Percentiles rank a stretch among this genome's conserved stretches.
Evolutionary conservation across 2,329 filamentous ascomycete genomes (phyloP).

Genomic region (Zasmidium cellare): DNA sequence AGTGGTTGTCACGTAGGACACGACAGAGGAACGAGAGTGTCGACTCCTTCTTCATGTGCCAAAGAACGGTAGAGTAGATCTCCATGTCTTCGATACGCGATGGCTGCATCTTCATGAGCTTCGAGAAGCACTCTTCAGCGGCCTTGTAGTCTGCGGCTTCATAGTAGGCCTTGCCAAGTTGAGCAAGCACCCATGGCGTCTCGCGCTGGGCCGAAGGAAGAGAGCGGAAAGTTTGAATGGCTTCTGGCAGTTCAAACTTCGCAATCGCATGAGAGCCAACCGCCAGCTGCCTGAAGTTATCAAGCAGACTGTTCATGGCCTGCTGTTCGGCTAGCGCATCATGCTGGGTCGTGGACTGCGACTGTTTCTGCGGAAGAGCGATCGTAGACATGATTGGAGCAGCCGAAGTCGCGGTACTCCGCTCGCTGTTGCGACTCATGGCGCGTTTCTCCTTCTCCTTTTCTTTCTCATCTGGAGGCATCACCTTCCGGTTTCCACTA

Average conservation of each 20-base stretch:
- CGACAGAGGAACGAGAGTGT: conserved; percentile 91
- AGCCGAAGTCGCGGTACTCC: conserved; percentile 43
- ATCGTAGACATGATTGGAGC: conserved; percentile 22
- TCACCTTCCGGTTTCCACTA: conserved; percentile 78
- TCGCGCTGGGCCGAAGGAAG: conserved; percentile 76
- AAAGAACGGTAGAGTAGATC: conserved; percentile 97
- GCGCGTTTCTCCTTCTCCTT: conserved; percentile 64
- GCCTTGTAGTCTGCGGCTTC: conserved; percentile 85
- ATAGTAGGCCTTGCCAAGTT: conserved; percentile 87
- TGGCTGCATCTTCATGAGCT: conserved; percentile 76
- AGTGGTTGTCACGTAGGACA: conserved; percentile 81
- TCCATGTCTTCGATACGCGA: conserved; percentile 93
- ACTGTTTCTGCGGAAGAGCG: conserved; percentile 25
- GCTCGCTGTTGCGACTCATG: conserved; percentile 51
- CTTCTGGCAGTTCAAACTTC: conserved; percentile 75
- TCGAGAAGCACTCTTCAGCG: conserved; percentile 81
- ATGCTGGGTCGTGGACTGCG: conserved; percentile 12
- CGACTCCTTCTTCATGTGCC: conserved; percentile 91
- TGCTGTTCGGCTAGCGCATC: conserved; percentile 58
- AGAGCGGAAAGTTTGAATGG: conserved; percentile 70
- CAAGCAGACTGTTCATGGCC: conserved; percentile 72
- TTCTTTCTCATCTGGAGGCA: conserved; percentile 49
- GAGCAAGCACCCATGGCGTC: conserved; percentile 88
- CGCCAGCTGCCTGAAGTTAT: conserved; percentile 79
- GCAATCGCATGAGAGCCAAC: conserved; percentile 76